phyloP scores from a whole-genome alignment of 2,329 filamentous ascomycete genomes.

The Hypomyces perniciosus region DNA sequence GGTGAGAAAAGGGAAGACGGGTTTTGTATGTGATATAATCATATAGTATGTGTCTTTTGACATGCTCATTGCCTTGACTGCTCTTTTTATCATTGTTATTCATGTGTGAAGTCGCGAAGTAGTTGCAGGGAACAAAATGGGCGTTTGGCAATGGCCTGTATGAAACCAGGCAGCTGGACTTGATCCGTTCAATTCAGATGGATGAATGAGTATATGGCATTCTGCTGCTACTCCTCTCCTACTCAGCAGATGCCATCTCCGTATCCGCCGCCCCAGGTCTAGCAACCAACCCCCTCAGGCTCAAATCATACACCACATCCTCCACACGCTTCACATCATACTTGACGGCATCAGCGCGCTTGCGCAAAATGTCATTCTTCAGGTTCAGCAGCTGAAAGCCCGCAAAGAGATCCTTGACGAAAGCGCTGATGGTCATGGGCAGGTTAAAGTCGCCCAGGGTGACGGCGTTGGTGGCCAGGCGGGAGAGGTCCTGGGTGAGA shows the following conservation, averaged over 20 bases:
- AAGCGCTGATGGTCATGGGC: slow-evolving; percentile 80
- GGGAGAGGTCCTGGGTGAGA: slow-evolving; percentile 83
- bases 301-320: slow-evolving; percentile 95
- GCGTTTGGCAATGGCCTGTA: too few species aligned
- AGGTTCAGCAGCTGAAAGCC: slow-evolving; percentile 96
- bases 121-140: too few species aligned
- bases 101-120: too few species aligned
- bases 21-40: not conserved
- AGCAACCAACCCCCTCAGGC: slow-evolving; percentile 73
- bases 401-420: slow-evolving; percentile 91
- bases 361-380: slow-evolving; percentile 88
- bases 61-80: too few species aligned
- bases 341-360: slow-evolving; percentile 88
- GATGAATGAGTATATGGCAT: too few species aligned
- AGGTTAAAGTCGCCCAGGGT: slow-evolving; percentile 78
- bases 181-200: not conserved
- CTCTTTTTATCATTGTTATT: too few species aligned
- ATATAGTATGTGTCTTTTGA: too few species aligned
- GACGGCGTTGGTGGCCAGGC: slow-evolving; percentile 89
- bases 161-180: too few species aligned
- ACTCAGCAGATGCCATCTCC: slow-evolving; percentile 33
- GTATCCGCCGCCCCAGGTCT: slow-evolving; percentile 32
- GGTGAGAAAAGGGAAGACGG: not conserved
- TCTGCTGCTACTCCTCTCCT: not conserved
- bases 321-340: slow-evolving; percentile 98